Base-by-base conservation (phyloP, 2,329 filamentous ascomycete genomes). In the Cladobotryum mycophilum region DNA sequence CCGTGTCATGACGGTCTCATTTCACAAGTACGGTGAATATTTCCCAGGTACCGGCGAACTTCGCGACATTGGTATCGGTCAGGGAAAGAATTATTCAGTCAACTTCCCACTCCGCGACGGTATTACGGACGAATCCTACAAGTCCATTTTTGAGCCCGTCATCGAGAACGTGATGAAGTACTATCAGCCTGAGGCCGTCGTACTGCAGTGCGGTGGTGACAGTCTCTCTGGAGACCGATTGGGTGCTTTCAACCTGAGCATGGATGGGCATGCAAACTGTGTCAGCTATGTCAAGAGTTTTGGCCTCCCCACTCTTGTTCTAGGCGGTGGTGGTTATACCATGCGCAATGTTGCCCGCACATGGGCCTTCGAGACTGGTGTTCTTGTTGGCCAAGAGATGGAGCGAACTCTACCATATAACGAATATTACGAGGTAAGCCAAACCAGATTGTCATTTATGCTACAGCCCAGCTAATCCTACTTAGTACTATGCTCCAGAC, bases 11-110 rank as follows among this genome's bases (percentile, higher is more conserved):
- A 96, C 90, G 0, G 84, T 93, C 15, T 95, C 88, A 0, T 95
- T 93, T 69, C 90, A 99, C 76, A 96, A 97, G 67, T 97, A 96
- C 67, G 92, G 93, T 65, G 89, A 89, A 71, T 96, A 95, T 71
- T 96, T 96, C 69, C 91, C 91, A 0, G 91, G 90, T 44, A 96
- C 91, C 2, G 91, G 91, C 48, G 88, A 90, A 58, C 84, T 93
- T 51, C 79, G 89, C 56, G 89, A 92, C 63, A 90, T 89, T 47
- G 91, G 91, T 33, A 85, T 91, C 53, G 95, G 93, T 54, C 79
- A 86, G 18, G 91, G 91, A 55, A 93, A 93, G 64, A 85, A 95
- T 64, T 93, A 96, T 64, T 82, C 89, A 6, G 84, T 96, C 65
- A 96, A 96, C 68, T 92, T 95, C 47, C 91, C 91, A 0, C 81